Conservation (phyloP, 352 stramenopile genomes). For the Aphanomyces astaci region DNA sequence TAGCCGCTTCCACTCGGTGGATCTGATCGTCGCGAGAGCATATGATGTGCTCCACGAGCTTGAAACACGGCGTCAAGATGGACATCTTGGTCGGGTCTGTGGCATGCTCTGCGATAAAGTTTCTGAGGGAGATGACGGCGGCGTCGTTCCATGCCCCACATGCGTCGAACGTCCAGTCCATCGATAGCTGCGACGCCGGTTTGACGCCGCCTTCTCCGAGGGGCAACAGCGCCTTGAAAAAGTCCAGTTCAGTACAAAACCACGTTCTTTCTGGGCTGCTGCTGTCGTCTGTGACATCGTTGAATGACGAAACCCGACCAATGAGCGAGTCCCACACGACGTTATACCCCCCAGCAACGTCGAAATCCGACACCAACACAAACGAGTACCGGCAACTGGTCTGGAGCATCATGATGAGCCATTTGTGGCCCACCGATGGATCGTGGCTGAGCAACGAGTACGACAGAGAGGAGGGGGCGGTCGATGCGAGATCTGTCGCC, state of each 20-base stretch:
- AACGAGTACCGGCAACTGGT: constrained; percentile 51
- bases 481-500: constrained; percentile 8
- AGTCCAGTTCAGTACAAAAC: constrained; percentile 32
- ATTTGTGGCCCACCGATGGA: constrained; percentile 40
- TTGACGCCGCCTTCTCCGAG: constrained; percentile 43
- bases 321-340: constrained; percentile 40
- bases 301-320: too few species aligned
- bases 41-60: constrained; percentile 40
- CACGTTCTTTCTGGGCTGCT: constrained; percentile 9
- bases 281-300: constrained; percentile 38
- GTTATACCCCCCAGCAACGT: constrained; percentile 50
- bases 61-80: constrained; percentile 48
- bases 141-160: constrained; percentile 52
- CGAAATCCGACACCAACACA: constrained; percentile 61
- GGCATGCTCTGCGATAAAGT: constrained; percentile 43
- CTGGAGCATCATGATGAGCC: constrained; percentile 49
- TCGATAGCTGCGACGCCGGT: constrained; percentile 31
- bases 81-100: constrained; percentile 17
- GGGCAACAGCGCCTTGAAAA: constrained; percentile 49
- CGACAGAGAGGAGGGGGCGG: not conserved
- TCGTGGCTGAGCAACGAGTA: constrained; percentile 43
- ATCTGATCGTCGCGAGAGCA: constrained; percentile 69
- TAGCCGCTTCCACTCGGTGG: constrained; percentile 56
- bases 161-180: constrained; percentile 34
- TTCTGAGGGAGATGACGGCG: constrained; percentile 52